Evolutionary conservation across 164 flowering plant species (phyloP).

Genomic region (Magnolia officinalis): DNA sequence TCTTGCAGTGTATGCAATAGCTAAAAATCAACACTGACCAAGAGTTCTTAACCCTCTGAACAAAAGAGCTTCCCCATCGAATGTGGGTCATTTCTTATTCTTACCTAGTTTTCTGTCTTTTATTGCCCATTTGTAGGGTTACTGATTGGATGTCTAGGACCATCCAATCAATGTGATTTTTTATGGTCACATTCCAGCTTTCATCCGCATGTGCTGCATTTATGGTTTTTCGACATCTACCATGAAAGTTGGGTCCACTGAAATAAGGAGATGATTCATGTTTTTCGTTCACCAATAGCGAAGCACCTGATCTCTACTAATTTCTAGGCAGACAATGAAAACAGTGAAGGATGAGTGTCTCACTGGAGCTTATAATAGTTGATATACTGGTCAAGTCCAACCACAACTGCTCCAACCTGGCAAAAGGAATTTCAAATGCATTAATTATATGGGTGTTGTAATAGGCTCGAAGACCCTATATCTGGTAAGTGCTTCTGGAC

Average conservation of each 20-base stretch:
- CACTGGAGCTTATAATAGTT: conserved; percentile 97
- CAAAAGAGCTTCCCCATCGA: neutral
- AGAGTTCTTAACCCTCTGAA: neutral
- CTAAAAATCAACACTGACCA: neutral
- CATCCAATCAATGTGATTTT: neutral
- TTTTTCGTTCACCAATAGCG: neutral
- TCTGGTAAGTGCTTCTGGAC: neutral
- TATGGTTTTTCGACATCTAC: too few relatives aligned
- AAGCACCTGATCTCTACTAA: neutral
- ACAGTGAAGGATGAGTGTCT: conserved; percentile 23
- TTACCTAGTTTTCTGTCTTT: neutral
- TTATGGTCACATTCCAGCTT: neutral
- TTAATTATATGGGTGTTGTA: conserved; percentile 2
- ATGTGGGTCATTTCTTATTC: neutral
- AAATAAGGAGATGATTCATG: neutral
- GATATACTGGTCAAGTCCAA: conserved; percentile 78
- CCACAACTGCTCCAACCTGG: conserved; percentile 99
- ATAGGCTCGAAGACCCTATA: neutral
- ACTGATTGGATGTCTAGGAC: neutral
- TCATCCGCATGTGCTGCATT: too few relatives aligned
- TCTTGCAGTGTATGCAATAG: neutral
- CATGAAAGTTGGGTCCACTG: too few relatives aligned
- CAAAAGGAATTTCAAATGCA: conserved; percentile 4
- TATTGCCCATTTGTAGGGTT: neutral
- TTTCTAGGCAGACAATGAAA: neutral